These are phyloP conservation scores for Suhomyces bokatorum DNA, from an alignment of 1,139 yeast species.

Conservation along the genomic window DNA sequence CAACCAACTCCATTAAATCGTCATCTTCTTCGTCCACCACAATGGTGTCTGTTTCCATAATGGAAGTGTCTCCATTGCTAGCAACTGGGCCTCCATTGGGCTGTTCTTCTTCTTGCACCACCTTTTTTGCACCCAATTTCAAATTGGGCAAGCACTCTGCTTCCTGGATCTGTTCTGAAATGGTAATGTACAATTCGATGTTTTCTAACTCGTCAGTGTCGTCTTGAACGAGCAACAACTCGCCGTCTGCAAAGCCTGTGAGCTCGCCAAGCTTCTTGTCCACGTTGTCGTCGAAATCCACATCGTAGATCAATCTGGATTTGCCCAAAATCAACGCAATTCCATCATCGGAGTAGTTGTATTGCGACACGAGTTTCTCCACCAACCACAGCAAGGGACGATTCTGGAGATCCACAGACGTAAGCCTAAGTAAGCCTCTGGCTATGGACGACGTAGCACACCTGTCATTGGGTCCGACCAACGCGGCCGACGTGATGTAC, in stretches of 20 bases:
- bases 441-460: conserved; percentile 77
- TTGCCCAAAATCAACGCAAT: conserved; percentile 61
- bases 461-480: conserved; percentile 59
- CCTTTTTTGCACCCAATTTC: conserved; percentile 10
- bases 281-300: conserved; percentile 82
- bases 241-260: conserved; percentile 55
- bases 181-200: conserved; percentile 63
- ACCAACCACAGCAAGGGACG: conserved; percentile 45
- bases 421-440: conserved; percentile 41
- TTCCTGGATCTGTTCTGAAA: conserved; percentile 13
- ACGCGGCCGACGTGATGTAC: conserved; percentile 62
- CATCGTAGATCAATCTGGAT: conserved; percentile 72
- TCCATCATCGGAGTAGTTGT: conserved; percentile 66
- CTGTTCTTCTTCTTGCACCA: conserved; percentile 5
- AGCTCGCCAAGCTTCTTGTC: conserved; percentile 51
- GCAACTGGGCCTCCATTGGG: conserved; percentile 8
- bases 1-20: conserved; percentile 14
- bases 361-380: conserved; percentile 42
- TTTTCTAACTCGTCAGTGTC: conserved; percentile 70
- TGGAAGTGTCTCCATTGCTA: conserved; percentile 7
- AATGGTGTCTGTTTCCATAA: conserved; percentile 8
- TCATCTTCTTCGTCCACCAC: conserved; percentile 16
- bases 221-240: conserved; percentile 70
- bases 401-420: conserved; percentile 16
- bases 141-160: conserved; percentile 26